Evolutionary conservation across 2,329 filamentous ascomycete genomes (phyloP).

Genomic region (Cladosporium sp.): DNA sequence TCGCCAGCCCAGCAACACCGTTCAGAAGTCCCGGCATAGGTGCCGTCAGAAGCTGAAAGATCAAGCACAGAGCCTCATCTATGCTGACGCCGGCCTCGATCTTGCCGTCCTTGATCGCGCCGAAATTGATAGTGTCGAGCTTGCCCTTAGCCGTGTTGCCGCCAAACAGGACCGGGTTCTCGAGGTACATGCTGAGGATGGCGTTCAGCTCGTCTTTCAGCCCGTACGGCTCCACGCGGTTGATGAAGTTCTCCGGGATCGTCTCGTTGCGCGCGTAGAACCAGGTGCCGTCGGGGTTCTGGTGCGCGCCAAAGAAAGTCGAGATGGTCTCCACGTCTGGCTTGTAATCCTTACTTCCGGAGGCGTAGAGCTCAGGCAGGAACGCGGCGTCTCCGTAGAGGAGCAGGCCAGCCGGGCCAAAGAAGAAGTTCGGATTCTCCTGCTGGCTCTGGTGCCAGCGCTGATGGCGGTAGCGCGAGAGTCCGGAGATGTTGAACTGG

Average conservation of each 20-base stretch:
- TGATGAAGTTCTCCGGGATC: not conserved
- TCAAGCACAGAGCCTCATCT: constrained; percentile 28
- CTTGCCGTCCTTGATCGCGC: constrained; percentile 31
- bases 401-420: constrained; percentile 33
- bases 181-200: constrained; percentile 26
- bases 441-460: constrained; percentile 34
- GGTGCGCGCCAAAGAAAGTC: constrained; percentile 15
- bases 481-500: constrained; percentile 30
- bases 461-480: constrained; percentile 28
- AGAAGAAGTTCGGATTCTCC: constrained; percentile 37
- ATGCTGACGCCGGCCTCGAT: constrained; percentile 21
- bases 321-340: constrained; percentile 15
- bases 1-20: constrained; percentile 25
- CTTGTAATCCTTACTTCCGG: not conserved
- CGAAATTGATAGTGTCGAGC: constrained; percentile 33
- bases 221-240: not conserved
- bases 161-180: constrained; percentile 38
- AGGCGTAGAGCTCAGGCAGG: constrained; percentile 32
- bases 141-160: constrained; percentile 35
- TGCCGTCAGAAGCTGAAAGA: constrained; percentile 35
- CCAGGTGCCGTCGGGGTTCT: constrained; percentile 35
- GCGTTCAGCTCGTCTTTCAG: not conserved
- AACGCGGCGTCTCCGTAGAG: constrained; percentile 37
- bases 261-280: constrained; percentile 24
- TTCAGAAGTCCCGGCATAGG: constrained; percentile 30